These are phyloP conservation scores for Bryum argenteum DNA, from an alignment of 225 moss, liverwort and hornwort species.

Conservation along the genomic window DNA sequence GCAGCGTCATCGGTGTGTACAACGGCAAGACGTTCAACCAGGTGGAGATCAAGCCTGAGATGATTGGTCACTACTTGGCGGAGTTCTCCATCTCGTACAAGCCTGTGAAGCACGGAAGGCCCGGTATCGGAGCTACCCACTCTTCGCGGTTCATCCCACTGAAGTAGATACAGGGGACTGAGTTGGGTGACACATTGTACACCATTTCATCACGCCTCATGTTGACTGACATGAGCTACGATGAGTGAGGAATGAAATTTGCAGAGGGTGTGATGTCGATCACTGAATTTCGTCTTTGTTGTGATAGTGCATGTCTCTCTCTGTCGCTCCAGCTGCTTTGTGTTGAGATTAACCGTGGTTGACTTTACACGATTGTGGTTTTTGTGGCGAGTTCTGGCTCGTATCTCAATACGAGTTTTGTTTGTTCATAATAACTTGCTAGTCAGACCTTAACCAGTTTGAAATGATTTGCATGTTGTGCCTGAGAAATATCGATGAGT, in stretches of 20 bases:
- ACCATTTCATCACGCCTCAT: conserved; percentile 21
- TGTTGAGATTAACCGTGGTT: not conserved
- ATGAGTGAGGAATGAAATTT: conserved; percentile 30
- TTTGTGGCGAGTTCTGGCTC: not conserved
- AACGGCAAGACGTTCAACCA: conserved; percentile 85
- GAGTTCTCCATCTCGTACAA: conserved; percentile 82
- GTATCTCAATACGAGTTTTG: not conserved
- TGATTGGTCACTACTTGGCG: conserved; percentile 92
- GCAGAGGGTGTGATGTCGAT: conserved; percentile 23
- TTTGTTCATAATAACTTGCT: not conserved
- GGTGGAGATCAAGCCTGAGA: conserved; percentile 88
- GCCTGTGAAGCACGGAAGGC: conserved; percentile 66
- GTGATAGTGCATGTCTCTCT: not conserved
- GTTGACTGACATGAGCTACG: conserved; percentile 28
- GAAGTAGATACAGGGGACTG: conserved; percentile 42
- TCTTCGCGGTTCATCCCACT: conserved; percentile 69
- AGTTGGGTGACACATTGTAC: conserved; percentile 26
- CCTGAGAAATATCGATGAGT: not conserved
- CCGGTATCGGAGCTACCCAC: conserved; percentile 69
- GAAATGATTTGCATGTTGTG: not conserved
- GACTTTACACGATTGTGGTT: not conserved
- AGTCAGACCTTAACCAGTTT: no score
- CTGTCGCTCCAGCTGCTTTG: no score
- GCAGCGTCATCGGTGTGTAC: conserved; percentile 79
- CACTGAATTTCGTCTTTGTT: not conserved